Base-by-base conservation (phyloP, 345 rosid species). In the Kandelia obovata region DNA sequence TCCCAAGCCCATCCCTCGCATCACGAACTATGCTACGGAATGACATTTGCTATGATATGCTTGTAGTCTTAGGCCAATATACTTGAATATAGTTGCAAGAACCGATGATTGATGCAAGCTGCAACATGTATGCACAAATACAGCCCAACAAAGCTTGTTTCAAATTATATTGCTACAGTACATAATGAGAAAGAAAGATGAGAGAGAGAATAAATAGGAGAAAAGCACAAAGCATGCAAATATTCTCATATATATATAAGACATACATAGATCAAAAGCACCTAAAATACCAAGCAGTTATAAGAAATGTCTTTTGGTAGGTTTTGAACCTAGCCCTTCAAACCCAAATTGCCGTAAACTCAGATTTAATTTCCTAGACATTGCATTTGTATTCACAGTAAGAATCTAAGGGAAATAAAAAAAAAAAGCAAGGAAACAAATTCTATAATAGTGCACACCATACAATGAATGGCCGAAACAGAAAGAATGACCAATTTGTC, bases 211-310 rank as follows among this genome's bases (percentile, higher is more conserved):
- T 67, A 75, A 58, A 25, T 23, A 39, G 25, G 30, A 71, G 65
- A 71, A 70, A 79, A 74, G 68, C 73, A 75, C 75, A 77, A 71
- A 69, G 73, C 78, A 76, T 71, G 80, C 63, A 81, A 85, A 84
- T 88, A 87, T 89, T 86, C 92, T 68, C 30, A 25, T 71, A 30
- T 6, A 75, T 78, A 80, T 11, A 2, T 3, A 74, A 63, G 72
- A 74, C 81, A 75, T 80, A 61, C 72, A 78, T 84, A 89, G 88
- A 84, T 85, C 85, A 73, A 80, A 89, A 86, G 90, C 82, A 83
- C 61, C 64, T 59, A 76, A 77, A 81, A 77, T 51, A 66, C 84
- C 81, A 79, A 28, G 67, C 85, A 76, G 80, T 84, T 31, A 62
- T 72, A 70, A 76, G 76, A 86, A 58, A 89, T 84, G 72, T 76